Evolutionary conservation across 208 protist species (phyloP), one percentile per base, ranked within the genome.

Genomic region (Trypanosoma scelopori): DNA sequence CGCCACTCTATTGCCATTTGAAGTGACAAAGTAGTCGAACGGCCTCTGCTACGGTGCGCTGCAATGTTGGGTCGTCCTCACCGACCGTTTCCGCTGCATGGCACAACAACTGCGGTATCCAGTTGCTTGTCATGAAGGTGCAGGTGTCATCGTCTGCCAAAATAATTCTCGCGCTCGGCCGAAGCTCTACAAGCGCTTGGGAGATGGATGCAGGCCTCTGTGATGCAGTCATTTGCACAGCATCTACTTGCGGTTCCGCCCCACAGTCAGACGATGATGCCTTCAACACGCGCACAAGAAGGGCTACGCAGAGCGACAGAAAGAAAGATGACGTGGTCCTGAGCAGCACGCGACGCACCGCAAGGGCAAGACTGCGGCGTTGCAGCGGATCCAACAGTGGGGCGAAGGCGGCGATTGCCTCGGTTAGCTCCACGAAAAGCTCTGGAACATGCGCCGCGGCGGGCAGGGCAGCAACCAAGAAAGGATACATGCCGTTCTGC

Each of bases 351-450:
- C 73, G 42, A 20, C 74, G 78, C 56, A 91, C 43, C 12, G 69
- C 53, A n/a, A 80, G 65, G 5, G 81, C 56, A 35, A 90, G 74
- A 9, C 77, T 69, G 2, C 84, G 81, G 5, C 65, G 67, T 65
- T 93, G 87, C n/a, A 79, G 71, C 28, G 55, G 55, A 60, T 93
- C 84, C 9, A 91, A 63, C 12, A 76, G 22, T 5, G 84, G 67
- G 11, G 77, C 71, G 45, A 78, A 76, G 64, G 75, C 73, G 6
- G 76, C 78, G 0, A 91, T 68, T 0, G 79, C 68, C 55, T 90
- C 87, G 5, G 71, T 78, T 0, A 78, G 49, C 12, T 45, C 50
- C 11, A 37, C 63, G 53, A 88, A 87, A 9, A 88, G 52, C 12
- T 74, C 74, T 2, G 65, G 65, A 18, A 56, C 6, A 11, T 27